These are phyloP conservation scores for Magnaporthales sp. DNA, from an alignment of 2,329 filamentous ascomycete genomes.

Conservation along the genomic window DNA sequence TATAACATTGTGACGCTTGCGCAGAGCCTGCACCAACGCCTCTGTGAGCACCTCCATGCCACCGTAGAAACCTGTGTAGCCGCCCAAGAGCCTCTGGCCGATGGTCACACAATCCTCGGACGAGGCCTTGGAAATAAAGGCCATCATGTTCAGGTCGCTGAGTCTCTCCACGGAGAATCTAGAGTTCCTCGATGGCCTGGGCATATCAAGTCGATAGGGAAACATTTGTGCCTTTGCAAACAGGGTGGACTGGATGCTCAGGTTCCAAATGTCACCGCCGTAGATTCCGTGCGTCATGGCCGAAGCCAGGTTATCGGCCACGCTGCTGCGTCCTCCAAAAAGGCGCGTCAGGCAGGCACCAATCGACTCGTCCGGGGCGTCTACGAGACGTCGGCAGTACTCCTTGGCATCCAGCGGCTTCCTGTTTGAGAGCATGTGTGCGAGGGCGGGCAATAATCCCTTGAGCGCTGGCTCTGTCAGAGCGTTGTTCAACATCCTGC, in stretches of 20 bases:
- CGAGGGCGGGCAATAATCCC: constrained; percentile 17
- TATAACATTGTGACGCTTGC: constrained; percentile 46
- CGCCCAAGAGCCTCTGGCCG: constrained; percentile 5
- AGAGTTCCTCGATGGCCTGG: neutral
- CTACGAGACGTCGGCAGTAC: constrained; percentile 6
- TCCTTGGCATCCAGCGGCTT: neutral
- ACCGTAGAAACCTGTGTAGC: constrained; percentile 36
- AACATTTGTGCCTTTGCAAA: constrained; percentile 6
- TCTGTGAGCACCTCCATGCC: constrained; percentile 57
- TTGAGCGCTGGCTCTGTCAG: constrained; percentile 48
- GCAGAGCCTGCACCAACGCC: constrained; percentile 42
- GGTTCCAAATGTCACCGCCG: constrained; percentile 74
- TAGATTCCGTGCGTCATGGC: constrained; percentile 82
- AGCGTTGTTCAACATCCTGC: constrained; percentile 20
- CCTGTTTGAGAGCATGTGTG: constrained; percentile 3
- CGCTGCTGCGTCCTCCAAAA: constrained; percentile 33
- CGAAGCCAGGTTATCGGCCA: constrained; percentile 67
- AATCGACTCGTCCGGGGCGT: constrained; percentile 59
- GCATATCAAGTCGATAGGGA: neutral
- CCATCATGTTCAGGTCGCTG: constrained; percentile 5
- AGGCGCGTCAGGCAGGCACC: constrained; percentile 53
- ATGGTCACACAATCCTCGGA: neutral
- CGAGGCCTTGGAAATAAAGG: neutral
- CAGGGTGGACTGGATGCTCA: constrained; percentile 46
- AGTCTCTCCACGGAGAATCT: constrained; percentile 3